Evolutionary conservation across 2,329 filamentous ascomycete species (phyloP), one percentile per base, ranked within the genome.

Genomic region (Anisogramma anomala): DNA sequence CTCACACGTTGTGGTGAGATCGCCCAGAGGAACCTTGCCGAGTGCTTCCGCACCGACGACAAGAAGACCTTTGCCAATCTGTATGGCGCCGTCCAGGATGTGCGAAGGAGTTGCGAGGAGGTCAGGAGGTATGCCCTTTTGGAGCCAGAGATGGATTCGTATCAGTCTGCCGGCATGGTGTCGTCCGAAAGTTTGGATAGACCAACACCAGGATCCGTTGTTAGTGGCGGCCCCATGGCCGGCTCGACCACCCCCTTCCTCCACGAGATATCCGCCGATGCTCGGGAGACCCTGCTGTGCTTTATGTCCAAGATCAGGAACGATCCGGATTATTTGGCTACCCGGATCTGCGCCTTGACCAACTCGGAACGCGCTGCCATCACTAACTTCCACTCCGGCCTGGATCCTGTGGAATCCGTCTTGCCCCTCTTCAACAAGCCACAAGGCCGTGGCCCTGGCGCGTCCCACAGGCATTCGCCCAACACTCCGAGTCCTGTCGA

Each of bases 241-340:
- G 56, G 60, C 46, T 64, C 68, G 32, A 60, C 67, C 25, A 59
- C 64, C 1, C 75, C 77, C 1, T 82, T 82, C 51, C 63, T 83
- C 39, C 75, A 82, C 57, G 79, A 87, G 54, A 74, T 96, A 36
- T 84, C 87, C 38, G 68, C 76, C 42, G 78, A 82, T 48, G 78
- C 85, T 42, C 72, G 84, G 55, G 77, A 85, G 47, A 77, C 80
- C 32, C 76, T 95, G 45, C 58, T 95, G 44, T 75, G 78, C 48
- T 89, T 96, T 55, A 65, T 96, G 52, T 80, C 77, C 36, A 77
- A 85, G 60, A 74, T 95, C 48, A 79, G 89, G 52, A 87, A 82
- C 48, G 88, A 94, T 58, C 80, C 86, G 27, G 79, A 88, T 54
- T 96, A 93, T 61, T 61, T 98, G 59, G 85, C 89, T 54, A 79